Evolutionary conservation across 371 early-diverging fungal genomes (phyloP), one percentile per base, ranked within the genome.

Genomic region (Rhizopus sp.): DNA sequence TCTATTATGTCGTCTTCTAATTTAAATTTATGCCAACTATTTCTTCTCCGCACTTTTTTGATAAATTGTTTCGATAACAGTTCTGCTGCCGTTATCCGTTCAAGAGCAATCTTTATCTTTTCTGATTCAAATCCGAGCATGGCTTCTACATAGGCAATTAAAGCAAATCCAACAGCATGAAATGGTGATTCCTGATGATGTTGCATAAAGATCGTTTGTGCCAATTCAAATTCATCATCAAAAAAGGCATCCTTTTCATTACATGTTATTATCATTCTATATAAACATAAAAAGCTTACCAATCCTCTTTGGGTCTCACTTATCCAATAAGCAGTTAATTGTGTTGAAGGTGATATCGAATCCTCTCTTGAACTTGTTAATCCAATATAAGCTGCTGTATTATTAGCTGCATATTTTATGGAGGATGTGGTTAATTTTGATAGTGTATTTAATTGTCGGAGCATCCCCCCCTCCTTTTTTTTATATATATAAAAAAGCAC

Each of bases 71-170:
- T 59, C 15, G 70, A 62, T 16, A 79, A 47, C 1, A 53, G 49
- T 53, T 79, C 76, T 9, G 79, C 79, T 9, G 62, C 58, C 7
- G 64, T 63, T n/a, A 79, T 70, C 13, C 76, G 66, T 12, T 62
- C 67, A n/a, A 66, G 53, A n/a, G 79, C 79, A 17, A 53, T 60
- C 10, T 69, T 58, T 17, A 79, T 75, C 48, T 72, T 73, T 23
- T 68, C 70, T 0, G 59, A 32, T 31, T 79, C 79, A 35, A 79
- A 73, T 0, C 69, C 67, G 7, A 79, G 54, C 72, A 79, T 73
- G n/a, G 79, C 79, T 58, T 79, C 79, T 7, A 75, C 72, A 62
- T 73, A 79, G 7, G 75, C 74, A 56, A 79, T 72, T 6, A 79
- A 35, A 31, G 79, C 76, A 62, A 64, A 73, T 4, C 76, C 79